phyloP scores from a whole-genome alignment of 768 basidiomycete species.

The Tephrocybe rancida region DNA sequence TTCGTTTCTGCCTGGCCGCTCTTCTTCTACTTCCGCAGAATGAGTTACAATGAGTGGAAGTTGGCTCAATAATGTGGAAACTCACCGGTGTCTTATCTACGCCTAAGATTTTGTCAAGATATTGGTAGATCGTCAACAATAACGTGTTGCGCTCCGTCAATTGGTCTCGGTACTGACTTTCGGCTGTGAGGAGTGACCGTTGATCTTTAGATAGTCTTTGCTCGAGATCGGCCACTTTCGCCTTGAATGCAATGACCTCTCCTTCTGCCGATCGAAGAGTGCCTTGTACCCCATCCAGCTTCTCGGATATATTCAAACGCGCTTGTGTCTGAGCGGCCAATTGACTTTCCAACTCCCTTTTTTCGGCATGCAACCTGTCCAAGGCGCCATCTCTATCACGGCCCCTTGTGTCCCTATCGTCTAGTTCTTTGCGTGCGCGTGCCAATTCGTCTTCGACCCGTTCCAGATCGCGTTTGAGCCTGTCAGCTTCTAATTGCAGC shows the following conservation, averaged over 20 bases:
- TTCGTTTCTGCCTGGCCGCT: slow-evolving; percentile 80
- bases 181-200: slow-evolving; percentile 65
- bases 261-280: slow-evolving; percentile 66
- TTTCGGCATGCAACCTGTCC: slow-evolving; percentile 78
- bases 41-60: not conserved
- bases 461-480: slow-evolving; percentile 82
- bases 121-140: slow-evolving; percentile 90
- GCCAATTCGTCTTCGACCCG: slow-evolving; percentile 78
- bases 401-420: slow-evolving; percentile 62
- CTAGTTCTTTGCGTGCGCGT: slow-evolving; percentile 69
- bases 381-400: slow-evolving; percentile 74
- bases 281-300: slow-evolving; percentile 74
- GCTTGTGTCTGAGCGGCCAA: slow-evolving; percentile 88
- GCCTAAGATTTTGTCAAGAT: slow-evolving; percentile 91
- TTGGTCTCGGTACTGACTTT: slow-evolving; percentile 88
- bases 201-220: slow-evolving; percentile 81
- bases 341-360: slow-evolving; percentile 77
- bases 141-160: slow-evolving; percentile 92
- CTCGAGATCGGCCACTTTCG: slow-evolving; percentile 76
- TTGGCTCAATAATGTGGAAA: slow-evolving; percentile 13
- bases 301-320: slow-evolving; percentile 83
- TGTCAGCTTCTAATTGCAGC: slow-evolving; percentile 87
- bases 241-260: slow-evolving; percentile 62
- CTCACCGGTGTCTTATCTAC: slow-evolving; percentile 84
- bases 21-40: slow-evolving; percentile 57